Evolutionary conservation across 108 stramenopile genomes (phyloP).

Genomic region (Epithemia pelagica): DNA sequence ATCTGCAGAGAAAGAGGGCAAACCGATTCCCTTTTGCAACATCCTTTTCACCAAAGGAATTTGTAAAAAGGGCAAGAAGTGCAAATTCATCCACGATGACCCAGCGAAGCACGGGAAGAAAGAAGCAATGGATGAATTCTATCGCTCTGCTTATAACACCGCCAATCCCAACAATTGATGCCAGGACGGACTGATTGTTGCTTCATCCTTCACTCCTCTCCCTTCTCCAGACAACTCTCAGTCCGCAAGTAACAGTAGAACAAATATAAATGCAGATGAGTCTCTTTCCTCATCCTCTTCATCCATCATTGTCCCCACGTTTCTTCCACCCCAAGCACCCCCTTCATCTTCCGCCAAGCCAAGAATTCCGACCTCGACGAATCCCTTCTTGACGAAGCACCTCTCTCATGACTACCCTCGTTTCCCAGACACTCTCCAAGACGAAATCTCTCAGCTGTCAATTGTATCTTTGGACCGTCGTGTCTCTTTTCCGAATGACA

Average conservation of each 20-base stretch:
- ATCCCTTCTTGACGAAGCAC: too few relatives aligned
- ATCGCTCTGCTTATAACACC: background rate
- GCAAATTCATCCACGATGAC: background rate
- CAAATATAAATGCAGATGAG: too few relatives aligned
- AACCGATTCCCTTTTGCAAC: background rate
- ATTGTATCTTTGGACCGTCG: too few relatives aligned
- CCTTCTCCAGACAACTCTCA: background rate
- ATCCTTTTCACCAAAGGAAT: background rate
- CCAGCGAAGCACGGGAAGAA: background rate
- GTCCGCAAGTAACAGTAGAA: too few relatives aligned
- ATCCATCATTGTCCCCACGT: background rate
- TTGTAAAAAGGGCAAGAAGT: background rate
- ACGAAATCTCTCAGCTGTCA: too few relatives aligned
- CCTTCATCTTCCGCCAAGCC: background rate
- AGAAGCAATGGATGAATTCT: background rate
- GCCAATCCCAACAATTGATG: background rate
- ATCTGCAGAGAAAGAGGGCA: background rate
- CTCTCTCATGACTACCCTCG: too few relatives aligned
- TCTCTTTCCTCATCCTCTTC: background rate
- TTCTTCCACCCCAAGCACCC: background rate
- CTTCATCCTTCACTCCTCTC: background rate
- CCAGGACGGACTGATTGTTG: background rate
- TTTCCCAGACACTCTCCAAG: too few relatives aligned
- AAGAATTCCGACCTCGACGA: too few relatives aligned
- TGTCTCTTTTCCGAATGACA: too few relatives aligned